These are phyloP conservation scores for Dactylonectria estremocensis DNA, from an alignment of 2,329 filamentous ascomycete genomes.

Conservation along the genomic window DNA sequence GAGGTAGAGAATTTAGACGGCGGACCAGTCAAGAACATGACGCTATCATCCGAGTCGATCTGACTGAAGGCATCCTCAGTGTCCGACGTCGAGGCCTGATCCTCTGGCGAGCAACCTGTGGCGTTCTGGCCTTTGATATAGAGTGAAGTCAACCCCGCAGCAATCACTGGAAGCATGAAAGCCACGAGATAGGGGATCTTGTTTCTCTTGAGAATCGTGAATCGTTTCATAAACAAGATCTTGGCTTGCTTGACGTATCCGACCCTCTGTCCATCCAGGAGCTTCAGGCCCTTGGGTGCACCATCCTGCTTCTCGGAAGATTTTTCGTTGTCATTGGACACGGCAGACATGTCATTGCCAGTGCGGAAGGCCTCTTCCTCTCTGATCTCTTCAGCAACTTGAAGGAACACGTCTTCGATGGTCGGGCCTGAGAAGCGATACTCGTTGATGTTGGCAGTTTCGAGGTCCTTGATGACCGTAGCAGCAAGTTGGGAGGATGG, in stretches of 20 bases:
- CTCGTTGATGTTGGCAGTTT: constrained; percentile 77
- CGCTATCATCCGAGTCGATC: constrained; percentile 41
- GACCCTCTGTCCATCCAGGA: constrained; percentile 79
- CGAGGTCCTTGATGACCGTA: constrained; percentile 78
- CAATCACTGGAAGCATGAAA: constrained; percentile 83
- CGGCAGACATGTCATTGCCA: constrained; percentile 38
- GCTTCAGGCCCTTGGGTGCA: constrained; percentile 61
- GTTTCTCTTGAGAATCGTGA: constrained; percentile 83
- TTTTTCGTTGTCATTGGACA: constrained; percentile 43
- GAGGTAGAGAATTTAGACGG: constrained; percentile 55
- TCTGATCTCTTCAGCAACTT: constrained; percentile 84
- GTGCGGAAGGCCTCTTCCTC: constrained; percentile 61
- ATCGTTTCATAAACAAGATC: constrained; percentile 84
- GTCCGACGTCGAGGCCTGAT: constrained; percentile 60
- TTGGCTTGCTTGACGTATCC: constrained; percentile 78
- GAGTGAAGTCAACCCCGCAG: constrained; percentile 83
- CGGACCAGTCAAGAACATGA: constrained; percentile 54
- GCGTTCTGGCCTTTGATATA: constrained; percentile 75
- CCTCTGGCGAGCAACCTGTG: constrained; percentile 66
- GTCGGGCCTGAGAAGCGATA: constrained; percentile 92
- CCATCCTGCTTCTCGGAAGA: constrained; percentile 43
- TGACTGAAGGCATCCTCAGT: constrained; percentile 59
- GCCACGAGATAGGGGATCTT: constrained; percentile 83
- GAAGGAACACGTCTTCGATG: constrained; percentile 93
- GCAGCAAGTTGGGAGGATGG: constrained; percentile 80